Base-by-base conservation (phyloP, 2,329 filamentous ascomycete species). In the Gyromitra esculenta region DNA sequence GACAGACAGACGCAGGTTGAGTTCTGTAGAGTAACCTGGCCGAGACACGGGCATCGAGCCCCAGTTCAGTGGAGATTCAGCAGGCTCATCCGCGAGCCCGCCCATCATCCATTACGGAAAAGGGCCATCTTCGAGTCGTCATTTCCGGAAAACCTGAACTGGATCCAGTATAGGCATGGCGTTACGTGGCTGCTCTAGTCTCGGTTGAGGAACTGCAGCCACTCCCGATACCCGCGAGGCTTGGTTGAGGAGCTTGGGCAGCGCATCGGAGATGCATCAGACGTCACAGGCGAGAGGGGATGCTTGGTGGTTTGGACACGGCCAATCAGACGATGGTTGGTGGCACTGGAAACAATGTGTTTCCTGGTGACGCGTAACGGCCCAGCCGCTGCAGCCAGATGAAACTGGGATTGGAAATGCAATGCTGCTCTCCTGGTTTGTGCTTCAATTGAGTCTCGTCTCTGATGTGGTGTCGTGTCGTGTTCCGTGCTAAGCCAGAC, bases 351-450 rank as follows among this genome's bases (percentile, higher is more conserved):
- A 21, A 5, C n/a, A 35, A 39, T 18, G 45, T 21, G 9, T 21
- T 52, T 43, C 31, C 13, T 9, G 18, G 65, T 57, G 65, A 68
- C 65, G 65, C 65, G 65, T 68, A 45, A 68, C 65, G 65, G 37
- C 8, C n/a, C 48, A 52, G n/a, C 48, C 48, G 18, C 63, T 54
- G 63, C 15, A 45, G 31, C 15, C 25, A 9, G 25, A 52, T 52
- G 48, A 18, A 52, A 52, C 48, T 5, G 35, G 41, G 41, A 45
- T 9, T 45, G 41, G 8, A 9, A 15, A 45, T 11, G 41, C 7
- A 45, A 7, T 45, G 41, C 41, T 1, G 41, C 41, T 2, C 13
- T 9, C 13, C 4, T 1, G 41, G 41, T 5, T 6, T 45, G 5
- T 45, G 41, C 41, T 45, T 45, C 41, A 45, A 45, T 45, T 45